Evolutionary conservation across 495 filamentous ascomycete genomes (phyloP).

Genomic region (Penicillium fimorum): DNA sequence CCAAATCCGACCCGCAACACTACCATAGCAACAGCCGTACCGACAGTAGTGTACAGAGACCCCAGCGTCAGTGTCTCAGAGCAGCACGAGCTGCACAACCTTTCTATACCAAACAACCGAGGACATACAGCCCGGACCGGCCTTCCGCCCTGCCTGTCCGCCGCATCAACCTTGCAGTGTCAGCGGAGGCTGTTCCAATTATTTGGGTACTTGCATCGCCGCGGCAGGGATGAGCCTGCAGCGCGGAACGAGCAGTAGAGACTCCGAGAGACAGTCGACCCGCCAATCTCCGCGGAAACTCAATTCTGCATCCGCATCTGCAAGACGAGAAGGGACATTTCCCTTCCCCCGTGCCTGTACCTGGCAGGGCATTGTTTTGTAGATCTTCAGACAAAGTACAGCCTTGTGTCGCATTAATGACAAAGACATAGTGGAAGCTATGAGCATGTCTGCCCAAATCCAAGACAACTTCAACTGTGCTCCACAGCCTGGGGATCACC

Average conservation of each 20-base stretch:
- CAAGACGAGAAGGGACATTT: not conserved
- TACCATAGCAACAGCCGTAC: conserved; percentile 9
- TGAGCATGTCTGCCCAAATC: not conserved
- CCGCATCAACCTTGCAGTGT: conserved; percentile 23
- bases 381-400: not conserved
- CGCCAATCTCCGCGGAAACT: conserved; percentile 2
- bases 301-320: not conserved
- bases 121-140: conserved; percentile 16
- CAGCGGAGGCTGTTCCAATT: conserved; percentile 11
- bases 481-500: conserved; percentile 8
- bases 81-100: conserved; percentile 5
- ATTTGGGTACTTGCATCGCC: conserved; percentile 5
- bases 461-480: conserved; percentile 11
- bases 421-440: conserved; percentile 1
- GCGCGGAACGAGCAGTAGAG: conserved; percentile 17
- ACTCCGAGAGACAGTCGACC: conserved; percentile 5
- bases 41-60: not conserved
- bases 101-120: conserved; percentile 6
- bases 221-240: conserved; percentile 15
- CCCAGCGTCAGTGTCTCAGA: conserved; percentile 17
- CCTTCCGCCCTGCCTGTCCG: conserved; percentile 12
- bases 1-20: not conserved
- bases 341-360: not conserved
- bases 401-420: conserved; percentile 1
- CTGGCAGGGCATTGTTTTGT: not conserved